Evolutionary conservation across 345 rosid species (phyloP).

Genomic region (Eucalyptus grandis): DNA sequence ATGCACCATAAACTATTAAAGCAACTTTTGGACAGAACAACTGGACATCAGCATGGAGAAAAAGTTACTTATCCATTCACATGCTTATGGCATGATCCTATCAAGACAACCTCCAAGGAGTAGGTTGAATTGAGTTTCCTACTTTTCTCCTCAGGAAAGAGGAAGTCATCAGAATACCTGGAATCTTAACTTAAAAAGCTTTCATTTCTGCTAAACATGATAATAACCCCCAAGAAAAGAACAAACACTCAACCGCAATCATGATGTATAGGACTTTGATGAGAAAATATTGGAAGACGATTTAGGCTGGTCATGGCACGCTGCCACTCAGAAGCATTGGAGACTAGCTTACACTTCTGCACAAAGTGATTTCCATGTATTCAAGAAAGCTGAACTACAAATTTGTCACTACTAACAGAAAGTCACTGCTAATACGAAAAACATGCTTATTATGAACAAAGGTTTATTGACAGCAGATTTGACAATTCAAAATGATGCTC

Average conservation of each 20-base stretch:
- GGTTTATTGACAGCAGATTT: not conserved
- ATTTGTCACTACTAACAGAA: not conserved
- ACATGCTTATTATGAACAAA: not conserved
- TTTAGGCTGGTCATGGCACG: not conserved
- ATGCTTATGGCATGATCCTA: not conserved
- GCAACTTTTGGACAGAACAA: not conserved
- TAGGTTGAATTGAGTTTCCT: not conserved
- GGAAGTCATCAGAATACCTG: not conserved
- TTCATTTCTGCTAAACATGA: not conserved
- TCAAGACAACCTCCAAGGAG: not conserved
- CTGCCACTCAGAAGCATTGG: not conserved
- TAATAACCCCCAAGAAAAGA: not conserved
- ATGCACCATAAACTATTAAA: not conserved
- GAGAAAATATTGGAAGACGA: not conserved
- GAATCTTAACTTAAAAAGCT: not conserved
- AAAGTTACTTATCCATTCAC: not conserved
- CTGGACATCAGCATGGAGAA: not conserved
- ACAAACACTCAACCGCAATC: not conserved
- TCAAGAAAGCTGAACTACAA: not conserved
- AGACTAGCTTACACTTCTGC: not conserved
- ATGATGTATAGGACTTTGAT: not conserved
- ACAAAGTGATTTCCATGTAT: not conserved
- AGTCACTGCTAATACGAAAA: not conserved
- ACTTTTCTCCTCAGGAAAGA: not conserved
- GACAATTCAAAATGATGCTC: not conserved